Evolutionary conservation across 176 grass and related monocot species (phyloP).

Genomic region (Typha latifolia): DNA sequence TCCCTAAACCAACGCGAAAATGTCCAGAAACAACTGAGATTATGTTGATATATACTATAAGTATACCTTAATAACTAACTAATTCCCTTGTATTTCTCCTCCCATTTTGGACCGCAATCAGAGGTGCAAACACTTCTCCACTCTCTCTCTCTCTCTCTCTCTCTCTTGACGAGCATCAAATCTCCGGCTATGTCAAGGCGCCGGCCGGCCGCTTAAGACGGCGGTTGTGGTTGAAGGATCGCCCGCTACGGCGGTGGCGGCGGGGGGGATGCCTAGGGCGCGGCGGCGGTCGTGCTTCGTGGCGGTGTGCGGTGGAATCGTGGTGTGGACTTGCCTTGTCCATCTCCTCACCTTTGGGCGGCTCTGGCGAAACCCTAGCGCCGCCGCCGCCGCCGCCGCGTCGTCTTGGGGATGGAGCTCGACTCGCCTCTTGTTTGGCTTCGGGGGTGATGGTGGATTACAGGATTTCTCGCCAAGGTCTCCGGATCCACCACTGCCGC

Average conservation of each 20-base stretch:
- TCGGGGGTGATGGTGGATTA: neutral
- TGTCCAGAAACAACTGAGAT: no score
- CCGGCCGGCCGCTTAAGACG: neutral
- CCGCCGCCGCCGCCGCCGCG: neutral
- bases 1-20: no score
- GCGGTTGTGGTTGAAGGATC: neutral
- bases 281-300: neutral
- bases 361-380: slow-evolving; percentile 1
- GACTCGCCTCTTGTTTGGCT: neutral
- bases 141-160: neutral
- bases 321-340: slow-evolving; percentile 1
- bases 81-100: no score
- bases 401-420: slow-evolving; percentile 6
- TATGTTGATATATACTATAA: no score
- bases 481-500: neutral
- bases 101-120: no score
- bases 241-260: neutral
- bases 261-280: neutral
- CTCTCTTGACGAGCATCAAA: neutral
- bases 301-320: slow-evolving; percentile 1
- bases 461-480: no score
- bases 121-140: no score
- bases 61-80: no score
- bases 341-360: neutral
- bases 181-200: no score